A percentile compares a stretch with the other conserved stretches of the same genome.
phyloP scores from a whole-genome alignment of 148 eudicot species.

The Rhododendron kiyosumense region DNA sequence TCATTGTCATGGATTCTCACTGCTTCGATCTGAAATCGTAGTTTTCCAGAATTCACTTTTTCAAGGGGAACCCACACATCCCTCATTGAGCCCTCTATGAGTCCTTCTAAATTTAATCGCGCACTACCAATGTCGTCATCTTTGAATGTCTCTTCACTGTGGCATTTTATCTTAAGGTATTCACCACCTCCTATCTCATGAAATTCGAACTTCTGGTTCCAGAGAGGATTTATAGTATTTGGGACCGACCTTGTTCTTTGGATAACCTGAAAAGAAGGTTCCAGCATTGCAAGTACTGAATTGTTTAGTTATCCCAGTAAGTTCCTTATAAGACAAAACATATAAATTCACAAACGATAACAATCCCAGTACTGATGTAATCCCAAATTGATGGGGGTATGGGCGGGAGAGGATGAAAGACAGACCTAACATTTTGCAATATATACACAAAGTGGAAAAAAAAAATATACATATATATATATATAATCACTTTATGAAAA shows the following conservation, averaged over 20 bases:
- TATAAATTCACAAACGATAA: too few relatives aligned
- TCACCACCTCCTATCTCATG: slow-evolving; percentile 91
- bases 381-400: too few relatives aligned
- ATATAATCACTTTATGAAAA: too few relatives aligned
- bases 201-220: slow-evolving; percentile 92
- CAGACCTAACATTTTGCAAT: too few relatives aligned
- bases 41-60: slow-evolving; percentile 76
- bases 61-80: slow-evolving; percentile 89
- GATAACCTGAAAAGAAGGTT: slow-evolving; percentile 37
- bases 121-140: slow-evolving; percentile 91
- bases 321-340: not conserved
- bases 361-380: too few relatives aligned
- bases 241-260: slow-evolving; percentile 50
- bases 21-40: slow-evolving; percentile 75
- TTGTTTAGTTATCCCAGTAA: too few relatives aligned
- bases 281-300: not conserved
- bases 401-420: too few relatives aligned
- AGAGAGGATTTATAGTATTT: slow-evolving; percentile 46
- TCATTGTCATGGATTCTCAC: slow-evolving; percentile 33
- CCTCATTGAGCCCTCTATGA: slow-evolving; percentile 57
- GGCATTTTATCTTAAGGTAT: slow-evolving; percentile 78
- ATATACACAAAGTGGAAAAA: too few relatives aligned
- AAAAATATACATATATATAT: too few relatives aligned
- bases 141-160: slow-evolving; percentile 64
- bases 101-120: slow-evolving; percentile 83